Evolutionary conservation across 2,329 filamentous ascomycete genomes (phyloP), one percentile per base, ranked within the genome.

Genomic region (Xylariales sp.): DNA sequence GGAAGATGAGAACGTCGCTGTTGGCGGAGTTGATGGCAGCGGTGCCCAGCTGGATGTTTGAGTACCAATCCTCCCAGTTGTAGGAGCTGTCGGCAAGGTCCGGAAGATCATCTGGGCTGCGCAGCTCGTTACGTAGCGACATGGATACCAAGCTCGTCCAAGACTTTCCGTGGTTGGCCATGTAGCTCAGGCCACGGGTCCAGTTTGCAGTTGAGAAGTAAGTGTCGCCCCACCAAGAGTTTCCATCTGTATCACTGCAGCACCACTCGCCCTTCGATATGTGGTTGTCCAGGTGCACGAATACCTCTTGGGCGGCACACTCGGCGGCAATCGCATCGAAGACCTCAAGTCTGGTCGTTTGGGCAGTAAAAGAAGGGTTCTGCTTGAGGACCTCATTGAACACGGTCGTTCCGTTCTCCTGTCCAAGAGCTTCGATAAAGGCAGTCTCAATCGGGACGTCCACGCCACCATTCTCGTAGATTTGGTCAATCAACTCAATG

Each of bases 321-420:
- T 81, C 79, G 1, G 66, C 70, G 1, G 76, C 79, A 4, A 84
- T 70, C 3, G 77, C 77, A 49, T 84, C 78, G 51, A 74, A 84
- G 1, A 81, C 68, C 49, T 62, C 42, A 6, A 51, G 35, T 33
- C 56, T 45, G 0, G 74, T 81, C 0, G 74, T 81, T 4, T 61
- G 49, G 3, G 62, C 60, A 0, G 59, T 72, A 46, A 83, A 80
- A 1, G 60, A 51, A 0, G 78, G 78, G 49, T 83, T 83, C 13
- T 78, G 72, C 12, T 58, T 53, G 28, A 81, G 44, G 3, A 83
- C 69, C 38, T 75, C 58, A 3, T 62, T 47, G 11, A 77, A 61
- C 0, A 81, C 58, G 1, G 54, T 53, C 0, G 63, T 67, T 0
- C 76, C 79, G 36, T 78, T 75, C 0, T 62, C 54, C 3, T 67